These are phyloP conservation scores for Ogataea trehalophila DNA, from an alignment of 805 yeast species.

Conservation along the genomic window DNA sequence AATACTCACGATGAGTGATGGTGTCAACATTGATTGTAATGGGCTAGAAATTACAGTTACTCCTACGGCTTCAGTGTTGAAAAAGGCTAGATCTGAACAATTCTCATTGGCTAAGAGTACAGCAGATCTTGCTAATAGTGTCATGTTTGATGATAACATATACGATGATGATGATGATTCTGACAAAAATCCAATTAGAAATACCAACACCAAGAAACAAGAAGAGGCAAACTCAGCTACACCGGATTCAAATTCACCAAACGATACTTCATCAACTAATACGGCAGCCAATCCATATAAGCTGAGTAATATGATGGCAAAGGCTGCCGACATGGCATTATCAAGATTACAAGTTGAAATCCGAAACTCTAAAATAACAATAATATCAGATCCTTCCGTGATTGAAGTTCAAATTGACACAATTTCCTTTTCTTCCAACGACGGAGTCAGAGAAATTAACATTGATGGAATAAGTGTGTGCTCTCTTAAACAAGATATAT, in stretches of 20 bases:
- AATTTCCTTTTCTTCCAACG: constrained; percentile 34
- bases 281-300: constrained; percentile 26
- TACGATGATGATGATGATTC: constrained; percentile 28
- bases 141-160: constrained; percentile 40
- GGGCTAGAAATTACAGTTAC: constrained; percentile 51
- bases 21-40: constrained; percentile 55
- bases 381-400: constrained; percentile 43
- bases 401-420: constrained; percentile 31
- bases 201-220: constrained; percentile 3
- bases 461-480: constrained; percentile 37
- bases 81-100: constrained; percentile 25
- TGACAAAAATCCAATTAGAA: constrained; percentile 8
- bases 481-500: constrained; percentile 37
- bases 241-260: background rate
- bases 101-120: constrained; percentile 69
- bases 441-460: constrained; percentile 41
- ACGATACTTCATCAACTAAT: background rate
- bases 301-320: constrained; percentile 52
- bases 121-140: constrained; percentile 63
- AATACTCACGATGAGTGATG: constrained; percentile 62
- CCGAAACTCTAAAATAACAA: constrained; percentile 39
- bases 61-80: constrained; percentile 22
- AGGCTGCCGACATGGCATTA: constrained; percentile 63
- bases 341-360: constrained; percentile 54
- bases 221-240: background rate